Conservation (phyloP, 139 green algal species). For the Tetradesmus obliquus region DNA sequence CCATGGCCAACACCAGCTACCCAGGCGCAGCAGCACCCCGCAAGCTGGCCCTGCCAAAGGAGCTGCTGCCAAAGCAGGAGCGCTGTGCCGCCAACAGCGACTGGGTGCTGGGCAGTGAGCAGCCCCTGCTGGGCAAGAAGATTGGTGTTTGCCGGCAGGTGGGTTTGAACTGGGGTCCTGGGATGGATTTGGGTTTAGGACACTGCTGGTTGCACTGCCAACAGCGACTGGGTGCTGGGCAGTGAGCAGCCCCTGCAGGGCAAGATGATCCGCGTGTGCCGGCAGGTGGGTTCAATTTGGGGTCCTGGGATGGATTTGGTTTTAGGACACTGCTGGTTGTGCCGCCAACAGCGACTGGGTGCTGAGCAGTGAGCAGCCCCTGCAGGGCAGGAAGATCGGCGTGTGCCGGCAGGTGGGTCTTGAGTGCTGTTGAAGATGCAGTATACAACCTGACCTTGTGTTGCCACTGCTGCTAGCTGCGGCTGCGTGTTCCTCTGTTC, state of each 20-base stretch:
- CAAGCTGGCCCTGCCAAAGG: conserved; percentile 26
- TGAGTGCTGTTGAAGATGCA: background rate
- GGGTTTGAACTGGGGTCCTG: background rate
- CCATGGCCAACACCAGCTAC: conserved; percentile 58
- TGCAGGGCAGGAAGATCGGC: conserved; percentile 60
- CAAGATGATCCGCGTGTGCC: conserved; percentile 60
- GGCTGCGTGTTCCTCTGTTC: too few relatives aligned
- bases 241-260: conserved; percentile 53
- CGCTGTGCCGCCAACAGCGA: background rate
- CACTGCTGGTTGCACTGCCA: too few relatives aligned
- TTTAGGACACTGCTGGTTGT: too few relatives aligned
- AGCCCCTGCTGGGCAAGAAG: conserved; percentile 56
- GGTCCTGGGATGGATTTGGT: too few relatives aligned
- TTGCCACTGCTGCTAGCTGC: background rate
- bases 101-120: background rate
- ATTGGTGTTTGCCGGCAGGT: conserved; percentile 66
- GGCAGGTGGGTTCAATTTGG: too few relatives aligned
- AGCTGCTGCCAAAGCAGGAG: conserved; percentile 10
- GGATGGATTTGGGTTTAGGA: too few relatives aligned
- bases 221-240: too few relatives aligned
- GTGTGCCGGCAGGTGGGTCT: conserved; percentile 59
- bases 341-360: background rate
- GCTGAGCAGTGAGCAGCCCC: conserved; percentile 24
- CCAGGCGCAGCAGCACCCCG: background rate
- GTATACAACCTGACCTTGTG: too few relatives aligned